These are phyloP conservation scores for Begonia fuchsioides DNA, from an alignment of 306 rosid species.

Conservation along the genomic window DNA sequence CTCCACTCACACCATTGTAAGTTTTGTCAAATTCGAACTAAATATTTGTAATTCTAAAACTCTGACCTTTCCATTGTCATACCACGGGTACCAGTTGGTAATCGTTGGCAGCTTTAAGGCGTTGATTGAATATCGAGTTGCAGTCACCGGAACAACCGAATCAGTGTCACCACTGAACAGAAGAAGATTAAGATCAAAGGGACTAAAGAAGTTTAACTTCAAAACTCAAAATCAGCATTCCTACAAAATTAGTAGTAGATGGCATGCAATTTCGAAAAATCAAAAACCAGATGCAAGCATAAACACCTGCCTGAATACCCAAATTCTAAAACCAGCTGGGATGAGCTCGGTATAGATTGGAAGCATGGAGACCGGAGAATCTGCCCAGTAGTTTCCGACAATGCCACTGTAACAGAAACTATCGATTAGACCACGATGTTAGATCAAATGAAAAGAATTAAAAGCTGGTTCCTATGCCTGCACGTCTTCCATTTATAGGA, in stretches of 20 bases:
- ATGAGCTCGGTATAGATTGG: constrained; percentile 85
- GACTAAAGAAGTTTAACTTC: no score
- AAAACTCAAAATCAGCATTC: no score
- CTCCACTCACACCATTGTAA: no score
- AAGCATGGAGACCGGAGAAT: constrained; percentile 89
- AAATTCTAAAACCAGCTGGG: constrained; percentile 55
- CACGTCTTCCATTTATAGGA: constrained; percentile 78
- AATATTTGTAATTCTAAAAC: constrained; percentile 4
- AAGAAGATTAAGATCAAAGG: neutral
- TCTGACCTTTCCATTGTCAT: constrained; percentile 75
- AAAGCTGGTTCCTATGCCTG: constrained; percentile 23
- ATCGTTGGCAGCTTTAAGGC: constrained; percentile 78
- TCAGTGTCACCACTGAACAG: constrained; percentile 80
- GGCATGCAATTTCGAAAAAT: no score
- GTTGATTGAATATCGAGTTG: constrained; percentile 73
- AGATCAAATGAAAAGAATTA: constrained; percentile 4
- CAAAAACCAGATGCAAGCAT: no score
- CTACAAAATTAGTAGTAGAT: no score
- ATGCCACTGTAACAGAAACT: constrained; percentile 36
- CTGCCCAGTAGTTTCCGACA: constrained; percentile 71
- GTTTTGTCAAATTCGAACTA: no score
- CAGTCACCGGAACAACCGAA: constrained; percentile 77
- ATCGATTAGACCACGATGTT: neutral
- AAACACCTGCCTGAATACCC: constrained; percentile 68
- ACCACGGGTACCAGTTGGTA: constrained; percentile 79